phyloP scores from a whole-genome alignment of 1,284 basidiomycete species.

The Kalmanozyma brasiliensis region DNA sequence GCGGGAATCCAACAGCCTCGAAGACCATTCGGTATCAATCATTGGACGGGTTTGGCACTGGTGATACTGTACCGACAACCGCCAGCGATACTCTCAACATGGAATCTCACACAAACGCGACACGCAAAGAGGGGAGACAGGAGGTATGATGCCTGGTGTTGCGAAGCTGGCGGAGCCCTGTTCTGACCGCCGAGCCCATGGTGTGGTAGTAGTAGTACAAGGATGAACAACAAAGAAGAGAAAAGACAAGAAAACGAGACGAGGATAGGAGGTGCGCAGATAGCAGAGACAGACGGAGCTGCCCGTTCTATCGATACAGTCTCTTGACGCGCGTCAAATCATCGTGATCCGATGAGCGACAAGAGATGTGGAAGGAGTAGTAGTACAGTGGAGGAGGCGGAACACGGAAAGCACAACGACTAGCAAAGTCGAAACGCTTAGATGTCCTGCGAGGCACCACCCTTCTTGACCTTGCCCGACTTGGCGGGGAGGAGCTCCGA shows the following conservation, averaged over 20 bases:
- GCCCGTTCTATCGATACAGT: slow-evolving; percentile 19
- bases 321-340: slow-evolving; percentile 10
- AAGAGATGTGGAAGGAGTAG: slow-evolving; percentile 11
- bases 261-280: slow-evolving; percentile 10
- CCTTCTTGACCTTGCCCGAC: slow-evolving; percentile 72
- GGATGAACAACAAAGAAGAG: slow-evolving; percentile 52
- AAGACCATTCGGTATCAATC: background rate
- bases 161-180: slow-evolving; percentile 53
- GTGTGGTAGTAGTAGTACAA: slow-evolving; percentile 58
- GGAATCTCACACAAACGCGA: background rate
- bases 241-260: slow-evolving; percentile 12
- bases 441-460: slow-evolving; percentile 66
- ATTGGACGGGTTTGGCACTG: too few relatives aligned
- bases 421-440: slow-evolving; percentile 21
- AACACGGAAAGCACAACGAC: slow-evolving; percentile 15
- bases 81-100: background rate
- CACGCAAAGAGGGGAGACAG: slow-evolving; percentile 14
- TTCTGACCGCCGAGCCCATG: slow-evolving; percentile 56
- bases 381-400: slow-evolving; percentile 33
- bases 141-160: slow-evolving; percentile 54
- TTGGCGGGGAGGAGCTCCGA: slow-evolving; percentile 78
- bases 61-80: background rate
- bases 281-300: slow-evolving; percentile 11
- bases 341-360: background rate
- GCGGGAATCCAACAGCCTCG: background rate